phyloP scores from a whole-genome alignment of 768 basidiomycete species.

The Podaxis sp. region DNA sequence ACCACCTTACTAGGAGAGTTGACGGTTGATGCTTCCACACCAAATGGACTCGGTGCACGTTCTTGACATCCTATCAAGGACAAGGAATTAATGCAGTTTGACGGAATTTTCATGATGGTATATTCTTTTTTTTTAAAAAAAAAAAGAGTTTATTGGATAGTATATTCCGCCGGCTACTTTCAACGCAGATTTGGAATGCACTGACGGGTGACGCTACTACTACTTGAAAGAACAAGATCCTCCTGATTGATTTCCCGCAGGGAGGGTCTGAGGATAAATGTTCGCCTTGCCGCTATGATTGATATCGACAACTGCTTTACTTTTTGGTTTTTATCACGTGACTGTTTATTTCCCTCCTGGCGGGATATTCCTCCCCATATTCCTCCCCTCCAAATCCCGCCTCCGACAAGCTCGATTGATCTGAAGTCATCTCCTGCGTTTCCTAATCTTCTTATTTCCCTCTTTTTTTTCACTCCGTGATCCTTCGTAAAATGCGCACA shows the following conservation, averaged over 20 bases:
- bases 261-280: constrained; percentile 32
- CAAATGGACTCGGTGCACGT: constrained; percentile 46
- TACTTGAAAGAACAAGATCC: constrained; percentile 61
- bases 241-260: constrained; percentile 69
- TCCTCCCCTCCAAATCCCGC: no score
- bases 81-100: neutral
- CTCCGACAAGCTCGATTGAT: neutral
- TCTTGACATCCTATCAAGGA: neutral
- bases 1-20: neutral
- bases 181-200: constrained; percentile 52
- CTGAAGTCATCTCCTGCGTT: neutral
- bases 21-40: neutral
- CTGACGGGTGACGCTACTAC: constrained; percentile 55
- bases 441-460: neutral
- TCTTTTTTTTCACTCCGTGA: neutral
- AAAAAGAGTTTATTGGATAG: no score
- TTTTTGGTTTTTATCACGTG: no score
- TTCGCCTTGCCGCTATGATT: constrained; percentile 29
- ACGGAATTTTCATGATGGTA: constrained; percentile 30
- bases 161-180: constrained; percentile 60
- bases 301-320: constrained; percentile 36
- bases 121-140: constrained; percentile 26
- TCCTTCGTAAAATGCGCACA: neutral
- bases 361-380: no score
- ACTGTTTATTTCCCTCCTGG: no score